These are phyloP conservation scores for Medicago lupulina DNA, from an alignment of 306 rosid genomes.

Conservation along the genomic window DNA sequence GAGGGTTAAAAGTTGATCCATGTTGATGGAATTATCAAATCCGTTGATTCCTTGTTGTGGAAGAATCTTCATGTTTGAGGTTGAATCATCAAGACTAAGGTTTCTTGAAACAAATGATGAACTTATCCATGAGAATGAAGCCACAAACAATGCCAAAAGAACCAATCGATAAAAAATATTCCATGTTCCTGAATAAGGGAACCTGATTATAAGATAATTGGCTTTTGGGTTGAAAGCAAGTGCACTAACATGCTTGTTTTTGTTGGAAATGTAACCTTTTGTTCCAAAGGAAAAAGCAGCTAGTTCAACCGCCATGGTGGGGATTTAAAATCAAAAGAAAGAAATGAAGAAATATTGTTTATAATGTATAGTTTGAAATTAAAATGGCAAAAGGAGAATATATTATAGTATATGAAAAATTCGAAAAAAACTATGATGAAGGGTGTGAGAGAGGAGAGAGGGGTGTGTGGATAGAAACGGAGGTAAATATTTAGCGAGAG, in stretches of 20 bases:
- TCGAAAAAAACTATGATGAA: not conserved
- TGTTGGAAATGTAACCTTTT: not conserved
- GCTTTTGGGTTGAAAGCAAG: slow-evolving; percentile 39
- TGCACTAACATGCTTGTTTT: not conserved
- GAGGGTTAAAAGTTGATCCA: too few species aligned
- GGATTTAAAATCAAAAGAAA: not conserved
- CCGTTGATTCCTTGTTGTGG: not conserved
- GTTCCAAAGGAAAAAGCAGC: slow-evolving; percentile 34
- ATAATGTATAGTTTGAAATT: not conserved
- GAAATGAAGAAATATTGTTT: not conserved
- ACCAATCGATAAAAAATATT: slow-evolving; percentile 39
- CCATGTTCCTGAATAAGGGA: slow-evolving; percentile 45
- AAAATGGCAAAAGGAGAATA: not conserved
- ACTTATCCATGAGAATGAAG: slow-evolving; percentile 45
- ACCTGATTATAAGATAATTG: slow-evolving; percentile 44
- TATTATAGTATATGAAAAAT: not conserved
- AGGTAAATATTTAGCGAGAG: slow-evolving; percentile 56
- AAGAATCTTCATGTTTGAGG: not conserved
- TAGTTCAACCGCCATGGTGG: slow-evolving; percentile 47
- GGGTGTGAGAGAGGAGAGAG: not conserved
- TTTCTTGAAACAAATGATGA: slow-evolving; percentile 36
- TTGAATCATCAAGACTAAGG: not conserved
- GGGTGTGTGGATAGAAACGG: not conserved
- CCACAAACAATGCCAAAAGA: slow-evolving; percentile 51
- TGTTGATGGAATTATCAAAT: too few species aligned